Conservation (phyloP, 1,284 basidiomycete genomes). For the Cutaneotrichosporon daszewskae region DNA sequence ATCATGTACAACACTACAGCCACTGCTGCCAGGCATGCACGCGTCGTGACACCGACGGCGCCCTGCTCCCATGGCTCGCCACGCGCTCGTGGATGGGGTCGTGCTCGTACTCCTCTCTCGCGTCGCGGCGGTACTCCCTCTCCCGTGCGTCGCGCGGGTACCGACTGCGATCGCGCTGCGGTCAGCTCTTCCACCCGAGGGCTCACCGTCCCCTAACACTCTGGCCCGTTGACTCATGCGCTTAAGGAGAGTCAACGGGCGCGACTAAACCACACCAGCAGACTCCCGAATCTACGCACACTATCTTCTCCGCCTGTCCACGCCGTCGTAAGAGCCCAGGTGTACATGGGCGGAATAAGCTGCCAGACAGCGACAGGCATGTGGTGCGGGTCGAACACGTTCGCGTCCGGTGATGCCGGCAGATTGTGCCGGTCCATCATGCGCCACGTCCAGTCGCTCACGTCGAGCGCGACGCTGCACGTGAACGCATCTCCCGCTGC, state of each 20-base stretch:
- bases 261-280: not conserved
- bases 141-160: too few species aligned
- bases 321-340: constrained; percentile 17
- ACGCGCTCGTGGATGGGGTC: not conserved
- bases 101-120: not conserved
- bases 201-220: too few species aligned
- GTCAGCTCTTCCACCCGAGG: too few species aligned
- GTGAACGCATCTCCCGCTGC: constrained; percentile 14
- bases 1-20: constrained; percentile 3
- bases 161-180: too few species aligned
- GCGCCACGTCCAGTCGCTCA: constrained; percentile 16
- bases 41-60: constrained; percentile 4
- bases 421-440: constrained; percentile 12
- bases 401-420: constrained; percentile 3
- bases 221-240: too few species aligned
- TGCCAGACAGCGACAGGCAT: constrained; percentile 18
- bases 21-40: constrained; percentile 18
- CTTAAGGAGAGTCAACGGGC: too few species aligned
- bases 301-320: constrained; percentile 9
- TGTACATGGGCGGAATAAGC: constrained; percentile 18
- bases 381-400: constrained; percentile 18
- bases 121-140: too few species aligned
- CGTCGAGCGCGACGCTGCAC: constrained; percentile 9
- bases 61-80: constrained; percentile 1
- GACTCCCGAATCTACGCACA: not conserved